Base-by-base conservation (phyloP, 257 asterid genomes). In the Solanum gracilifrons region DNA sequence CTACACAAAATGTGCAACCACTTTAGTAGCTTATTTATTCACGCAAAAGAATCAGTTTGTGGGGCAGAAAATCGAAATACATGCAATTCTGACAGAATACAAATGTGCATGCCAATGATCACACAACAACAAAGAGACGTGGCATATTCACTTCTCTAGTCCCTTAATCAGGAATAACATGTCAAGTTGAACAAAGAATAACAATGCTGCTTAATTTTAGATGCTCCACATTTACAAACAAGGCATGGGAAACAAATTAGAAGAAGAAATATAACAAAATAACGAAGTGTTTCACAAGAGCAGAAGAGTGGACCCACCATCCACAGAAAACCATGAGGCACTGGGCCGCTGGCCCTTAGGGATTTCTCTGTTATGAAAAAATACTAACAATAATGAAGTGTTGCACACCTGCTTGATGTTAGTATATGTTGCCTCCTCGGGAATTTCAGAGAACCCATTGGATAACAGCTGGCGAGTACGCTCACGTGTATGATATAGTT, bases 401-500 rank as follows among this genome's bases (percentile, higher is more conserved):
- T 80, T 80, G 41, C 85, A 18, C 43, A 90, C 94, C 93, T 92
- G 89, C 85, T 90, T 91, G 33, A 92, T 68, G 23, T 90, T 88
- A 41, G 92, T 89, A 39, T 85, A 92, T 32, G 90, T 87, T 76
- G 92, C 92, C 74, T 90, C 92, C 75, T 87, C 94, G 0, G 94
- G 94, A 85, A 92, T 92, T 1, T 92, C 94, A 73, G 93, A 92
- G 74, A 76, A 73, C 83, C 92, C 94, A 82, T 90, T 79, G 84
- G 94, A 89, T 83, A 92, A 79, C 41, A 92, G 68, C 41, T 92
- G 92, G 27, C 94, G 94, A 76, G 94, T 85, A 32, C 94, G 92
- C 88, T 92, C 94, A 71, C 94, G 94, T 11, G 94, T 90, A 85
- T 90, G 90, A 85, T 92, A 92, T 41, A 92, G 83, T 87, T 90